Evolutionary conservation across 2,329 filamentous ascomycete genomes (phyloP), one percentile per base, ranked within the genome.

Genomic region (Lizonia empirigonia): DNA sequence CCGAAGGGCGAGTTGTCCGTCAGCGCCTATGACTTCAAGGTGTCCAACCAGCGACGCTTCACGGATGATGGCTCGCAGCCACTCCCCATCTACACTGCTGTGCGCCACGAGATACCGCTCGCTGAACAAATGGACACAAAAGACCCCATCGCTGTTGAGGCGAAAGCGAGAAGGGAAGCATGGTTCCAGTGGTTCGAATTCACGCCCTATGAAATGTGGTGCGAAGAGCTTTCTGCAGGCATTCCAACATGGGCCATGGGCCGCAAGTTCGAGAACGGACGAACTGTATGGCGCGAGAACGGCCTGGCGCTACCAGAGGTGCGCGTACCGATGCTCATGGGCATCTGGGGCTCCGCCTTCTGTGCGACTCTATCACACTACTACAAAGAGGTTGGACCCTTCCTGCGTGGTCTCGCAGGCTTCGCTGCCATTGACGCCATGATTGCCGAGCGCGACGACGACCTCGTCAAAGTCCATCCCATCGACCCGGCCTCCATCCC

Each of bases 111-210:
- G 71, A 97, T 99, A 19, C 94, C 93, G 0, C 77, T 86, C 7
- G 72, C 85, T 7, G 80, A 81, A 35, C 74, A 76, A 34, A 66
- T 74, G 1, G 65, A 53, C 55, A 73, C 52, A 54, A 73, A 55
- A 41, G 71, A 65, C 41, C 63, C 57, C 45, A 64, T 65, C 71
- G 54, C 70, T 64, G 54, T 64, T 2, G 76, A 79, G 53, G 77
- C 73, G 29, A 76, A 79, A 50, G 78, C 81, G 4, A 75, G 74
- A 46, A 75, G 81, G 53, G 88, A 95, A 65, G 82, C 91, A 2
- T 97, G 92, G 90, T 99, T 97, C 64, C 93, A 99, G 65, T 97
- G 94, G 93, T 97, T 94, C 62, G 94, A 99, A 67, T 75, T 75
- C 64, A 95, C 91, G 0, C 93, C 93, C 0, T 97, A 95, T 67